phyloP scores from a whole-genome alignment of 202 grass and related monocot genomes.

The Schoenoplectus triqueter region DNA sequence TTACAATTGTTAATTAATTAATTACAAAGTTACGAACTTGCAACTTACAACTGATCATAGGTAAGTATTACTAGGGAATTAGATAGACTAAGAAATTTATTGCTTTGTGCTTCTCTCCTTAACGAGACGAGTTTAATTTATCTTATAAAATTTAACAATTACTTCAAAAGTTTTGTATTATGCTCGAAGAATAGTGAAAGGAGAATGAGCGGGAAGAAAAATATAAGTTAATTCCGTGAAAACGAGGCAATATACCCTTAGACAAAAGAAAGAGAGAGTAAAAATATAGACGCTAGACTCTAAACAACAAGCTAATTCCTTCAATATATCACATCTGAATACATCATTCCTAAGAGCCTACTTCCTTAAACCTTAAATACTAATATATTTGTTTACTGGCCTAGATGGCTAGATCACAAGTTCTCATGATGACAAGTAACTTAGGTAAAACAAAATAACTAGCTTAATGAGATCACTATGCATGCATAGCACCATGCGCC shows the following conservation, averaged over 20 bases:
- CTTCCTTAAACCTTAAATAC: not conserved
- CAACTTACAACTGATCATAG: not conserved
- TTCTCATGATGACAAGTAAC: conserved; percentile 10
- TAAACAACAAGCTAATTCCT: not conserved
- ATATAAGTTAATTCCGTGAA: not conserved
- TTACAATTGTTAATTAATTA: too few species aligned
- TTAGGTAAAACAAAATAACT: conserved; percentile 23
- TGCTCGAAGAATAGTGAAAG: too few species aligned
- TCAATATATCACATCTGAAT: not conserved
- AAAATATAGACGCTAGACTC: not conserved
- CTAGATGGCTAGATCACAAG: not conserved
- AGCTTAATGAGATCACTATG: not conserved
- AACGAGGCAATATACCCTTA: not conserved
- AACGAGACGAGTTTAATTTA: too few species aligned
- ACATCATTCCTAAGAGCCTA: conserved; percentile 9
- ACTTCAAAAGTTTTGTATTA: too few species aligned
- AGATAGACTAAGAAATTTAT: not conserved
- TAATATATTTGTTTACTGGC: not conserved
- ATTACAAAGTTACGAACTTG: not conserved
- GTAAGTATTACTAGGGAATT: too few species aligned
- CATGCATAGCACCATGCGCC: conserved; percentile 14
- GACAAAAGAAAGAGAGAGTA: not conserved
- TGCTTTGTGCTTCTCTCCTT: not conserved
- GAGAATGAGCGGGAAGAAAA: too few species aligned
- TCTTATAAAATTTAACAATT: too few species aligned